These are phyloP conservation scores for Ustulina deusta DNA, from an alignment of 2,329 filamentous ascomycete genomes.

Conservation along the genomic window DNA sequence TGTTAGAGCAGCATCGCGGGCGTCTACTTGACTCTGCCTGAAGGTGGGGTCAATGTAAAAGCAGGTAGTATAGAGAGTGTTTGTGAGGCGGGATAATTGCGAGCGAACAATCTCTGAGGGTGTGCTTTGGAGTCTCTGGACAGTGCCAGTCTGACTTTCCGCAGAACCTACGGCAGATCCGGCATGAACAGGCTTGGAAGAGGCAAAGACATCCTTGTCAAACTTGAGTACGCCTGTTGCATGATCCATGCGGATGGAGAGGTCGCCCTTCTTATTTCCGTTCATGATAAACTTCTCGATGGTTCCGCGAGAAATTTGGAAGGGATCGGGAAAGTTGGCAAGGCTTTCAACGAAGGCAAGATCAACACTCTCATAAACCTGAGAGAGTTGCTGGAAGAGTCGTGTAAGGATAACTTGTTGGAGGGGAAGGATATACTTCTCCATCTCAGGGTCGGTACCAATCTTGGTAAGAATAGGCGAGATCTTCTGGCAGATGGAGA, in stretches of 20 bases:
- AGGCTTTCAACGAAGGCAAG: slow-evolving; percentile 92
- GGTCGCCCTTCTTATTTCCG: slow-evolving; percentile 99
- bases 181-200: slow-evolving; percentile 88
- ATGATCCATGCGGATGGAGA: slow-evolving; percentile 96
- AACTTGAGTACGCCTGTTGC: slow-evolving; percentile 95
- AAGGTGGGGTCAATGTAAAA: slow-evolving; percentile 94
- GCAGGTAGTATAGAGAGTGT: slow-evolving; percentile 91
- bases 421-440: slow-evolving; percentile 93
- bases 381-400: slow-evolving; percentile 97
- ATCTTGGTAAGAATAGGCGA: slow-evolving; percentile 96
- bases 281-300: slow-evolving; percentile 99
- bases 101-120: slow-evolving; percentile 97
- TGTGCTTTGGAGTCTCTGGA: slow-evolving; percentile 96
- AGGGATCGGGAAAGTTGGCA: slow-evolving; percentile 95
- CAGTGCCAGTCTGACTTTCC: slow-evolving; percentile 83
- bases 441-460: slow-evolving; percentile 92
- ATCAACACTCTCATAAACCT: slow-evolving; percentile 98
- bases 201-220: slow-evolving; percentile 98
- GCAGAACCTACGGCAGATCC: slow-evolving; percentile 88
- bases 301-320: slow-evolving; percentile 88
- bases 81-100: slow-evolving; percentile 90
- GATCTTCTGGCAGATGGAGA: slow-evolving; percentile 99
- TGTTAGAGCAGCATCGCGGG: slow-evolving; percentile 81
- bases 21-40: slow-evolving; percentile 82
- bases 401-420: slow-evolving; percentile 99